Base-by-base conservation (phyloP, 2,329 filamentous ascomycete species). In the Phyllosticta capitalensis region DNA sequence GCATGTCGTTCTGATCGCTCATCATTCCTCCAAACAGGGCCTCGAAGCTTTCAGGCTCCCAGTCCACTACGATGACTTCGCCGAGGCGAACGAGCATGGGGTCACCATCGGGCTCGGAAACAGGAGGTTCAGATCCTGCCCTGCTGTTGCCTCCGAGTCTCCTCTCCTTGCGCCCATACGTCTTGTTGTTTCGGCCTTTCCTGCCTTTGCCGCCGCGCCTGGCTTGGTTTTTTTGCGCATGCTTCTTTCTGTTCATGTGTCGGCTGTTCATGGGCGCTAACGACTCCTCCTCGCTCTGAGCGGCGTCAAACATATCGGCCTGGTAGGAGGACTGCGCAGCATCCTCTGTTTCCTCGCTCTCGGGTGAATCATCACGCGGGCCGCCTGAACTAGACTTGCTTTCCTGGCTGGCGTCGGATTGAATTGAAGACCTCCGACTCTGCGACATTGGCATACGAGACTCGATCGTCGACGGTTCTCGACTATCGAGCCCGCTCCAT, bases 51-150 rank as follows among this genome's bases (percentile, higher is more conserved):
- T 86, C 79, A 7, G 84, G 77, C 51, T 79, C 83, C 92, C 92
- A 99, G 66, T 97, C 92, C 10, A 96, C 82, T 5, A 97, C 79
- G 54, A 99, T 84, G 22, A 84, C 89, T 72, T 99, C 94, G 55
- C 89, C 87, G 24, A 92, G 81, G 38, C 88, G 84, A 64, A 97
- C 81, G 49, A 95, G 76, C 0, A 87, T 84, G 3, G 83, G 83
- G 17, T 81, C 79, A 24, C 76, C 75, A 9, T 75, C 73, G 19
- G 68, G 61, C 52, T 76, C 70, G 19, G 60, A 57, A 10, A 54
- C 38, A n/a, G n/a, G 38, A 48, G 67, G 65, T 22, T 74, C 68
- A 0, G 66, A 65, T 19, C 19, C 28, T 22, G 52, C 51, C 19
- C 50, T 55, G 14, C 22, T 52, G 48, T 56, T 55, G 53, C 9